Conservation (phyloP, 176 grass and related monocot species). For the Guadua angustifolia region DNA sequence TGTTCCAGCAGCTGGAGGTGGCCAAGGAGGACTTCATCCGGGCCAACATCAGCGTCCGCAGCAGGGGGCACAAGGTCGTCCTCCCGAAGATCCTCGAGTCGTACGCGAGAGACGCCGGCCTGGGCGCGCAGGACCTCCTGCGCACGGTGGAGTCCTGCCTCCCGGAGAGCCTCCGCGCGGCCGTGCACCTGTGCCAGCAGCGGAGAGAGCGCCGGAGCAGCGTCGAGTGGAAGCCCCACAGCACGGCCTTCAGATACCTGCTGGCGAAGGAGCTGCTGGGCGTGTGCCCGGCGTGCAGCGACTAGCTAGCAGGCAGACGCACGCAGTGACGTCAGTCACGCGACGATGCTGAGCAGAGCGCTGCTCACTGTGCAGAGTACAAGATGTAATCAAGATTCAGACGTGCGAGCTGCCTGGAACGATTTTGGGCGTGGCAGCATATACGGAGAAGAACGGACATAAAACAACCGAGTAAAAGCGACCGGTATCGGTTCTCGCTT, state of each 20-base stretch:
- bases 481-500: not conserved
- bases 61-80: constrained; percentile 55
- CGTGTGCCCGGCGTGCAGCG: not conserved
- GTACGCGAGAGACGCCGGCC: constrained; percentile 64
- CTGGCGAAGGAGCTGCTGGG: constrained; percentile 58
- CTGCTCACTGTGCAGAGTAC: not conserved
- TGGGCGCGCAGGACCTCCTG: constrained; percentile 52
- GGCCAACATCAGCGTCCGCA: constrained; percentile 57
- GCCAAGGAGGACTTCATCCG: constrained; percentile 83
- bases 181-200: constrained; percentile 44
- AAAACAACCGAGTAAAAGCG: not conserved
- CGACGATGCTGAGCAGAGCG: not conserved
- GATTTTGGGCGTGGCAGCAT: not conserved
- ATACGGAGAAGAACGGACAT: constrained; percentile 5
- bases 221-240: constrained; percentile 82
- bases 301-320: not conserved
- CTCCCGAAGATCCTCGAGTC: constrained; percentile 74
- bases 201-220: constrained; percentile 34
- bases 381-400: constrained; percentile 19
- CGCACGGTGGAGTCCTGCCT: constrained; percentile 59
- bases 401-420: constrained; percentile 9
- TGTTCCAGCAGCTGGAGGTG: constrained; percentile 72
- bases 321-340: not conserved
- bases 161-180: constrained; percentile 61
- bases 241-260: constrained; percentile 73